Conservation (phyloP, 1,139 yeast species). For the Candida pseudoviswanathii region DNA sequence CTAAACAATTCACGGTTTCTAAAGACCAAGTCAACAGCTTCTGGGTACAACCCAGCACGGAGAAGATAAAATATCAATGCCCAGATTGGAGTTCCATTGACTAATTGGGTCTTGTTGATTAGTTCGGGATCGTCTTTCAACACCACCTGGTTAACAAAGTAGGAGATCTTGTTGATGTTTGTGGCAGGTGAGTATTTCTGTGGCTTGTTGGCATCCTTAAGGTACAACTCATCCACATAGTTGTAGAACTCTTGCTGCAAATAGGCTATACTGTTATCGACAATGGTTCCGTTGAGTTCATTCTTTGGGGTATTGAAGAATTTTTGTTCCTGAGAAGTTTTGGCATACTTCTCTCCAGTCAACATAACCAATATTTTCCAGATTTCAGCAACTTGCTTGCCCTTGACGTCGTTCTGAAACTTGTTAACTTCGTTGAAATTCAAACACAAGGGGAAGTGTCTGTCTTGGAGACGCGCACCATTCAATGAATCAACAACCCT, state of each 20-base stretch:
- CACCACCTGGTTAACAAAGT: constrained; percentile 60
- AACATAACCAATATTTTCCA: constrained; percentile 59
- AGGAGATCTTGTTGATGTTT: constrained; percentile 67
- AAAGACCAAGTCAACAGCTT: constrained; percentile 57
- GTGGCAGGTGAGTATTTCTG: constrained; percentile 59
- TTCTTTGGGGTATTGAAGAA: constrained; percentile 40
- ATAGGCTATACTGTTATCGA: constrained; percentile 57
- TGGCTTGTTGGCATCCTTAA: constrained; percentile 53
- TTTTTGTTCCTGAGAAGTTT: constrained; percentile 47
- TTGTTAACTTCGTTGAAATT: constrained; percentile 58
- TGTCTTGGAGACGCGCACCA: constrained; percentile 59
- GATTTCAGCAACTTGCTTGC: constrained; percentile 64
- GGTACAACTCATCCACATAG: constrained; percentile 71
- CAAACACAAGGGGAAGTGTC: constrained; percentile 51
- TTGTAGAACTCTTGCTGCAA: constrained; percentile 79
- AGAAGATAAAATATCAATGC: constrained; percentile 81
- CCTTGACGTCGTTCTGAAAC: constrained; percentile 53
- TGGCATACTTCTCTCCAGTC: constrained; percentile 38
- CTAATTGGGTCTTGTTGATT: constrained; percentile 39
- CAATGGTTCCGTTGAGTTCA: constrained; percentile 50
- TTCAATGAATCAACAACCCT: constrained; percentile 70
- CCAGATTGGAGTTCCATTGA: constrained; percentile 91
- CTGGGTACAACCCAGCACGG: constrained; percentile 79
- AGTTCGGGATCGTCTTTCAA: constrained; percentile 39
- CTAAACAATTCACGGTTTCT: constrained; percentile 57